Evolutionary conservation across 257 asterid species (phyloP).

Genomic region (Forsythia suspensa): DNA sequence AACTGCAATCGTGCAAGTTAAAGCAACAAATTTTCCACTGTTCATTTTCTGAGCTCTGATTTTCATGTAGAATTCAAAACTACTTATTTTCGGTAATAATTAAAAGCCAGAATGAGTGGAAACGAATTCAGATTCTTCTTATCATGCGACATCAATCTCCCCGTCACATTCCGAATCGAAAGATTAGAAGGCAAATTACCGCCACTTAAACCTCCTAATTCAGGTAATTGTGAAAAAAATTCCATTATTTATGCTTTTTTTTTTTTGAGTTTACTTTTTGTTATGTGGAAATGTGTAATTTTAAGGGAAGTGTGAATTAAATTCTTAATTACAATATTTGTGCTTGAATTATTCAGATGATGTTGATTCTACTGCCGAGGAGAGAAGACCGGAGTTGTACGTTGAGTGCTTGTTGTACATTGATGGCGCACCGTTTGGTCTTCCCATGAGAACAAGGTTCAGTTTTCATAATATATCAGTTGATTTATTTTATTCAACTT

Average conservation of each 20-base stretch:
- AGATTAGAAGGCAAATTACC: conserved; percentile 80
- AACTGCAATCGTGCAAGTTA: background rate
- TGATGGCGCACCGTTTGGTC: conserved; percentile 98
- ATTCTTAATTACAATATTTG: background rate
- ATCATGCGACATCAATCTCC: conserved; percentile 94
- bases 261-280: background rate
- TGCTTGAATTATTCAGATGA: conserved; percentile 41
- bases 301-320: background rate
- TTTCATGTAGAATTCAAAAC: background rate
- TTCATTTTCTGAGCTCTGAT: background rate
- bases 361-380: conserved; percentile 60
- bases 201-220: conserved; percentile 42
- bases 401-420: conserved; percentile 78
- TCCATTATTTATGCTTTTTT: background rate
- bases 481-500: conserved; percentile 3
- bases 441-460: conserved; percentile 95
- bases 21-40: background rate
- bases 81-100: background rate
- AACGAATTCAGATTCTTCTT: conserved; percentile 92
- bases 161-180: conserved; percentile 88
- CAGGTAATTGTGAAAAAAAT: conserved; percentile 43
- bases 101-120: conserved; percentile 45
- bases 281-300: background rate
- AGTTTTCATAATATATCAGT: background rate
- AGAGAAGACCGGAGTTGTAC: conserved; percentile 72